phyloP scores from a whole-genome alignment of 2,329 filamentous ascomycete species.

The Ceratocystis variospora region DNA sequence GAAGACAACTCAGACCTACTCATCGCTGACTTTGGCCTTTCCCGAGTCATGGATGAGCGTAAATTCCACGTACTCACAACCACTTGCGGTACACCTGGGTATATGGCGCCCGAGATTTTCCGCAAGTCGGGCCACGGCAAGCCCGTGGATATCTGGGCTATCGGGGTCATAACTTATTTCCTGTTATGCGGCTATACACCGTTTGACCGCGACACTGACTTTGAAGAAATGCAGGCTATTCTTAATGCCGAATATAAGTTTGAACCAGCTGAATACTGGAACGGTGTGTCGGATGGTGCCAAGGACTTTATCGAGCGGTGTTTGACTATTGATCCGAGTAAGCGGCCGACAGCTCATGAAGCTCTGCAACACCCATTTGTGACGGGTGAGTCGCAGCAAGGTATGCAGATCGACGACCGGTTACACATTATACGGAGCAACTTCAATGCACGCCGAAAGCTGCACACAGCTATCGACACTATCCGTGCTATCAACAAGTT shows the following conservation, averaged over 20 bases:
- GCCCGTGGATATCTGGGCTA: conserved; percentile 95
- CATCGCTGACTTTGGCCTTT: conserved; percentile 93
- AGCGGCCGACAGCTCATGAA: conserved; percentile 83
- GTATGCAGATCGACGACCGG: conserved; percentile 44
- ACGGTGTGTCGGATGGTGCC: conserved; percentile 70
- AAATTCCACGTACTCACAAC: conserved; percentile 96
- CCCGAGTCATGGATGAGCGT: conserved; percentile 96
- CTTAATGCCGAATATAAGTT: conserved; percentile 93
- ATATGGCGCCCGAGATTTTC: conserved; percentile 99
- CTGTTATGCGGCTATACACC: conserved; percentile 94
- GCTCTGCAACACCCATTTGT: conserved; percentile 54
- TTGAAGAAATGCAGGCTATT: conserved; percentile 99
- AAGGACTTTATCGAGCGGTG: conserved; percentile 89
- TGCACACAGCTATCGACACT: conserved; percentile 58
- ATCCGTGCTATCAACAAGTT: conserved; percentile 59
- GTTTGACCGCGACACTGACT: conserved; percentile 91
- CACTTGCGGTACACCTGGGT: conserved; percentile 92
- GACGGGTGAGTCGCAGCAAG: conserved; percentile 37
- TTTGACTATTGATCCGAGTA: conserved; percentile 74
- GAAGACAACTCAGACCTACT: conserved; percentile 95
- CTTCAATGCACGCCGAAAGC: conserved; percentile 54
- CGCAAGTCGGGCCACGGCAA: conserved; percentile 97
- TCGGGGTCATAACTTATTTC: conserved; percentile 98
- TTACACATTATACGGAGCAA: conserved; percentile 60
- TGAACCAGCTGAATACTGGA: conserved; percentile 91